Percentiles rank a stretch among this genome's conserved stretches.
Conservation (phyloP, 148 eudicot species). For the Polygonum maritimum region DNA sequence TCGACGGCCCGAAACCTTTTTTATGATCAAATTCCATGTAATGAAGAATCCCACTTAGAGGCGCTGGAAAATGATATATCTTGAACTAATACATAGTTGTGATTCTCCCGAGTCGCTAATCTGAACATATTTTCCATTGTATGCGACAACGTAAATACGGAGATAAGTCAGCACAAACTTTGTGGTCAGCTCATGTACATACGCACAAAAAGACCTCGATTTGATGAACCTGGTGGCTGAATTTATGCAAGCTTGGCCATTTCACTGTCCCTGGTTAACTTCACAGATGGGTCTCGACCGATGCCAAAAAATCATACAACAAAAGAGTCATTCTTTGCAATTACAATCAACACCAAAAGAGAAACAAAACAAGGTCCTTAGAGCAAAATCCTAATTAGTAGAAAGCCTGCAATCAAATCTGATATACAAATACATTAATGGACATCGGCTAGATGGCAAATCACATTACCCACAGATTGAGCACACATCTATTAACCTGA, state of each 20-base stretch:
- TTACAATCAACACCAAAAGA: not conserved
- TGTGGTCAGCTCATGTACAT: conserved; percentile 31
- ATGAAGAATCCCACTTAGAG: not conserved
- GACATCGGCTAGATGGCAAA: not conserved
- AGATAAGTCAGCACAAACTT: conserved; percentile 55
- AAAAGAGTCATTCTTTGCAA: too few relatives aligned
- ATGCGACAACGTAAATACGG: conserved; percentile 80
- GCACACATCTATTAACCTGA: conserved; percentile 2
- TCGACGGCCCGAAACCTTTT: conserved; percentile 7
- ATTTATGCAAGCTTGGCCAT: conserved; percentile 71
- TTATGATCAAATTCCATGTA: not conserved
- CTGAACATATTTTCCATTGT: not conserved
- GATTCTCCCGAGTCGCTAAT: not conserved
- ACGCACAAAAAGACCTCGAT: not conserved
- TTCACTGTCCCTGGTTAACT: conserved; percentile 67
- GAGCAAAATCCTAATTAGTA: not conserved
- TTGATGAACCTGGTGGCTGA: not conserved
- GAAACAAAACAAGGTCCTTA: not conserved
- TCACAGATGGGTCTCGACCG: conserved; percentile 47
- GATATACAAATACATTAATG: not conserved
- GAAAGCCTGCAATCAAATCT: not conserved
- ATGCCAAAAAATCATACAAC: conserved; percentile 24
- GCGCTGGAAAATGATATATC: not conserved
- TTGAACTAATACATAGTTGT: too few relatives aligned
- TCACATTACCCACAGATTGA: not conserved